Evolutionary conservation across 2,329 filamentous ascomycete species (phyloP), one percentile per base, ranked within the genome.

Genomic region (Trematosphaeria pertusa): DNA sequence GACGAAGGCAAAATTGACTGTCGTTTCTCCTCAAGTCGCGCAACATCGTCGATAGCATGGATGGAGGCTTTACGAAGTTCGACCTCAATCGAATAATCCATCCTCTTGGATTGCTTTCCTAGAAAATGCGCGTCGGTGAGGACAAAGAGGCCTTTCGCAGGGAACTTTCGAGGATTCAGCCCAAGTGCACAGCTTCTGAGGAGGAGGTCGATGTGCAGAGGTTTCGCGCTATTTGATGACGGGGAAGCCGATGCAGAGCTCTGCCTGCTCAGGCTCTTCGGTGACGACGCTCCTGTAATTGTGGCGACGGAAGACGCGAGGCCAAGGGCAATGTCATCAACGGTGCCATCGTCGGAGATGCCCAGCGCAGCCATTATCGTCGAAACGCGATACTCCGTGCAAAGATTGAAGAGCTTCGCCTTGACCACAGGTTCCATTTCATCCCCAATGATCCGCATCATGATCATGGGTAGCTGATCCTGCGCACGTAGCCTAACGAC

Each of bases 341-440:
- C 52, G 18, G 74, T 72, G 4, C 83, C 79, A 55, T 88, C 82
- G 12, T 87, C 83, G 11, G 80, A 79, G 2, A 95, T 78, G 0
- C 85, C 87, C 5, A 96, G 80, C 4, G 96, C 71, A 41, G 91
- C 89, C 78, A 96, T 87, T 0, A 97, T 71, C 0, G 89, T 90
- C 0, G 89, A 83, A 3, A 97, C 88, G 12, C 87, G 87, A 69
- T 99, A 99, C 67, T 99, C 95, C n/a, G 91, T 72, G 48, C 85
- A 87, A 4, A 96, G 59, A 51, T 96, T 91, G 70, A 88, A 89
- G 32, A 97, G 75, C 67, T 96, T 95, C 47, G 97, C 71, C 68
- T 95, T 96, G 56, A 97, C 78, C 5, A 90, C 86, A 0, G 95
- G 93, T 54, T 97, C 93, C 74, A 95, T 89, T 67, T 97, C 93